phyloP scores from a whole-genome alignment of 2,329 filamentous ascomycete genomes.

The Neofusicoccum cordaticola region DNA sequence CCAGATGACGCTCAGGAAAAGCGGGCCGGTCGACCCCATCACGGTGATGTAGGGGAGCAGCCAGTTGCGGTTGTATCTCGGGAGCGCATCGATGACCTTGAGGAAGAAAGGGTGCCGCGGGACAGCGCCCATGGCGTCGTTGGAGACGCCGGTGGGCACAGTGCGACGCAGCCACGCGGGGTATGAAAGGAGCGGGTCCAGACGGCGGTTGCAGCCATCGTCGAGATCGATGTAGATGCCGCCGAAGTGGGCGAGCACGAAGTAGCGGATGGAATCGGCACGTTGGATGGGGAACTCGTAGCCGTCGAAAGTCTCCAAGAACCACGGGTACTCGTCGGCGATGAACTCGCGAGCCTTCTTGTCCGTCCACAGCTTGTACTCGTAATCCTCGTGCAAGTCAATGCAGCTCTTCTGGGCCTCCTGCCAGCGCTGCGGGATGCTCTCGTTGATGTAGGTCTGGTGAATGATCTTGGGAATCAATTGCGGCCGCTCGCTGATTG shows the following conservation, averaged over 20 bases:
- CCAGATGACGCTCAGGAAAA: conserved; percentile 75
- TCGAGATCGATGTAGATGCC: conserved; percentile 81
- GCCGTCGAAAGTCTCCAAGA: conserved; percentile 69
- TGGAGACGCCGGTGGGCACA: conserved; percentile 73
- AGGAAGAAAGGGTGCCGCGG: conserved; percentile 73
- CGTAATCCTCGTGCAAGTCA: conserved; percentile 66
- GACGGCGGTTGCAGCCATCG: conserved; percentile 65
- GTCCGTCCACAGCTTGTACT: conserved; percentile 81
- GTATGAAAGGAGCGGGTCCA: conserved; percentile 67
- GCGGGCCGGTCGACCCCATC: conserved; percentile 74
- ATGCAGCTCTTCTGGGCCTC: conserved; percentile 65
- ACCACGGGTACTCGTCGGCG: conserved; percentile 66
- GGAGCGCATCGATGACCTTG: conserved; percentile 64
- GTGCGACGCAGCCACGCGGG: conserved; percentile 70
- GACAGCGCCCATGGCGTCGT: conserved; percentile 74
- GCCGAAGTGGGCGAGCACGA: conserved; percentile 72
- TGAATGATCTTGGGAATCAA: conserved; percentile 75
- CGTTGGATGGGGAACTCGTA: conserved; percentile 75
- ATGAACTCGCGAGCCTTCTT: conserved; percentile 69
- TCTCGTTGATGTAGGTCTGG: conserved; percentile 71
- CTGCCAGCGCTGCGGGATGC: conserved; percentile 65
- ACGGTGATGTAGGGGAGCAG: conserved; percentile 70
- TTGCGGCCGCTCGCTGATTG: conserved; percentile 56
- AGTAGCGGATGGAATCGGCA: conserved; percentile 76
- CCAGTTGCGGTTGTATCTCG: conserved; percentile 68